Percentiles rank a stretch among this genome's conserved stretches.
Conservation (phyloP, 1,139 yeast species). For the Lodderomyces orthopsilosis region DNA sequence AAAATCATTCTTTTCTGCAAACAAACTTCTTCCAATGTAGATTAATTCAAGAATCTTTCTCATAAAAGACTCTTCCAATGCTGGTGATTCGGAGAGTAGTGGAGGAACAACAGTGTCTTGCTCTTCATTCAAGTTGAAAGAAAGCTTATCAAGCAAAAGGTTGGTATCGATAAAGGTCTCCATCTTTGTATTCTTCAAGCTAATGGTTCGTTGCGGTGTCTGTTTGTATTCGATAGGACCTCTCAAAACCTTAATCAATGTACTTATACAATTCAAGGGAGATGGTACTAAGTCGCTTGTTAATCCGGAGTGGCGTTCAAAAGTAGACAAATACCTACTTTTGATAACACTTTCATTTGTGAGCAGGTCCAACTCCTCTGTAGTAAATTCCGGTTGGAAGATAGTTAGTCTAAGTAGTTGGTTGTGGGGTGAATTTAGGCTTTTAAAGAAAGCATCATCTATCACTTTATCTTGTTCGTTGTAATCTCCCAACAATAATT, state of each 20-base stretch:
- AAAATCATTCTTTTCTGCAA: conserved; percentile 28
- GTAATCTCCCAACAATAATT: conserved; percentile 12
- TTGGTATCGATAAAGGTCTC: conserved; percentile 55
- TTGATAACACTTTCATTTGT: conserved; percentile 26
- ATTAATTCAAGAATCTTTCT: conserved; percentile 50
- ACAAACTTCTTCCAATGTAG: conserved; percentile 33
- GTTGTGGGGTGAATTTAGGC: conserved; percentile 23
- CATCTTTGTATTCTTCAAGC: conserved; percentile 45
- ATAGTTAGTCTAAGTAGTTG: conserved; percentile 36
- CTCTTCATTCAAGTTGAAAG: conserved; percentile 40
- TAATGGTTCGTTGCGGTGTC: conserved; percentile 49
- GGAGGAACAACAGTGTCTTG: conserved; percentile 60
- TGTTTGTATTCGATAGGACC: conserved; percentile 55
- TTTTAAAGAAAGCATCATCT: conserved; percentile 37
- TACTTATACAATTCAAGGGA: conserved; percentile 52
- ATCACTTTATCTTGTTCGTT: conserved; percentile 16
- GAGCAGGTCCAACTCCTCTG: conserved; percentile 21
- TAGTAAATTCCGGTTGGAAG: conserved; percentile 30
- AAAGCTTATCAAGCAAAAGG: conserved; percentile 46
- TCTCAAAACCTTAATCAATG: conserved; percentile 55
- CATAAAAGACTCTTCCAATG: conserved; percentile 43
- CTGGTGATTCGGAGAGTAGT: conserved; percentile 28
- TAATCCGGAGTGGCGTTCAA: conserved; percentile 28
- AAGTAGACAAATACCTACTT: conserved; percentile 27
- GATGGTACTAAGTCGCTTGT: conserved; percentile 43